Evolutionary conservation across 2,329 filamentous ascomycete species (phyloP).

Genomic region (Pseudogymnoascus sp.): DNA sequence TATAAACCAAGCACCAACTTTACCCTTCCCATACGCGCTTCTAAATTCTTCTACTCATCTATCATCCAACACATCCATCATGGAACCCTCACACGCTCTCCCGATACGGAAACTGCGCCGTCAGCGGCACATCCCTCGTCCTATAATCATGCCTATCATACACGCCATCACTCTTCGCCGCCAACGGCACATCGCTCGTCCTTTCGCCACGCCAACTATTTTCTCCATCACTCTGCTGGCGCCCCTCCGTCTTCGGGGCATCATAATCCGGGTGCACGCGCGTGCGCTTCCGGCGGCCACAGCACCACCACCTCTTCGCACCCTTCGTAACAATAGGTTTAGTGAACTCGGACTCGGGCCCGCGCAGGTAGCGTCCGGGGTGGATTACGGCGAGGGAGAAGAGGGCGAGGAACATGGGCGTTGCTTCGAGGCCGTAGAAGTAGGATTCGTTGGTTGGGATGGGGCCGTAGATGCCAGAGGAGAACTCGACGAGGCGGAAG

Average conservation of each 20-base stretch:
- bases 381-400: conserved; percentile 36
- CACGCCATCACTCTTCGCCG: not conserved
- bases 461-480: conserved; percentile 39
- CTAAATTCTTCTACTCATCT: not conserved
- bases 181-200: not conserved
- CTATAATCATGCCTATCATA: not conserved
- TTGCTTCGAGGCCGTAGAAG: conserved; percentile 42
- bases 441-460: conserved; percentile 44
- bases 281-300: not conserved
- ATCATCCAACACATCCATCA: not conserved
- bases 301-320: not conserved
- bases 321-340: conserved; percentile 19
- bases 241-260: not conserved
- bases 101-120: not conserved
- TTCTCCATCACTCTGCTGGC: not conserved
- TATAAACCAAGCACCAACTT: not conserved
- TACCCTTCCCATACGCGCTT: not conserved
- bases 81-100: not conserved
- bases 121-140: not conserved
- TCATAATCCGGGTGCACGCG: not conserved
- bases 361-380: conserved; percentile 38
- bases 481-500: conserved; percentile 51
- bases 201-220: not conserved
- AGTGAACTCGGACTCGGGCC: conserved; percentile 38
- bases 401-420: conserved; percentile 45